Evolutionary conservation across 164 flowering plant genomes (phyloP).

Genomic region (Nelumbo lutea): DNA sequence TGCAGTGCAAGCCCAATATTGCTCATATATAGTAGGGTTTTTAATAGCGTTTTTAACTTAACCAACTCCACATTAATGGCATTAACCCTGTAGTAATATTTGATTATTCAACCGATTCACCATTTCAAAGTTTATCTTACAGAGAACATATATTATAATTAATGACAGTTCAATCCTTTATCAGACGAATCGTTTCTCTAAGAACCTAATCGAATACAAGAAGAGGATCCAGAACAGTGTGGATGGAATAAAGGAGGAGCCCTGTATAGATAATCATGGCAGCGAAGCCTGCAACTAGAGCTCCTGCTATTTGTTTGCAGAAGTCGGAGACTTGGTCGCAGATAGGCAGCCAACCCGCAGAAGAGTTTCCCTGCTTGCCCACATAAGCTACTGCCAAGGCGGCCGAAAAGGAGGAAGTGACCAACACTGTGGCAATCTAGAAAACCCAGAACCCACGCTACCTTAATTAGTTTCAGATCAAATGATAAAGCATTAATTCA

Average conservation of each 20-base stretch:
- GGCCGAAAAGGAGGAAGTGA: conserved; percentile 62
- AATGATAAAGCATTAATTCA: background rate
- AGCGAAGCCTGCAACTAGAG: conserved; percentile 52
- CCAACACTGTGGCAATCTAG: conserved; percentile 44
- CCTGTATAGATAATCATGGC: conserved; percentile 36
- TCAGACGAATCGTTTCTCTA: too few relatives aligned
- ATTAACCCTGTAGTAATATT: too few relatives aligned
- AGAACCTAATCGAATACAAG: background rate
- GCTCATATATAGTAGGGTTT: too few relatives aligned
- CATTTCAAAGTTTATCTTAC: too few relatives aligned
- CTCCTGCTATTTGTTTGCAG: conserved; percentile 47
- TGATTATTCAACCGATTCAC: too few relatives aligned
- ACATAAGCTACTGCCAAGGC: conserved; percentile 60
- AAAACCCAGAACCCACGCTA: background rate
- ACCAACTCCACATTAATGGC: too few relatives aligned
- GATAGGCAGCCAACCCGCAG: conserved; percentile 76
- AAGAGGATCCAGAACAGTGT: conserved; percentile 29
- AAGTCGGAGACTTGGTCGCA: conserved; percentile 63
- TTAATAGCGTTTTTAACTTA: too few relatives aligned
- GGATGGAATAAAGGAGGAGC: conserved; percentile 38
- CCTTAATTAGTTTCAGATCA: background rate
- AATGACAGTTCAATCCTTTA: too few relatives aligned
- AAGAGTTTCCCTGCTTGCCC: conserved; percentile 65
- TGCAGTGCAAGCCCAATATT: too few relatives aligned
- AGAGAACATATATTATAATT: too few relatives aligned